phyloP scores from a whole-genome alignment of 2,329 filamentous ascomycete species.

The Arachnomyces sp. region DNA sequence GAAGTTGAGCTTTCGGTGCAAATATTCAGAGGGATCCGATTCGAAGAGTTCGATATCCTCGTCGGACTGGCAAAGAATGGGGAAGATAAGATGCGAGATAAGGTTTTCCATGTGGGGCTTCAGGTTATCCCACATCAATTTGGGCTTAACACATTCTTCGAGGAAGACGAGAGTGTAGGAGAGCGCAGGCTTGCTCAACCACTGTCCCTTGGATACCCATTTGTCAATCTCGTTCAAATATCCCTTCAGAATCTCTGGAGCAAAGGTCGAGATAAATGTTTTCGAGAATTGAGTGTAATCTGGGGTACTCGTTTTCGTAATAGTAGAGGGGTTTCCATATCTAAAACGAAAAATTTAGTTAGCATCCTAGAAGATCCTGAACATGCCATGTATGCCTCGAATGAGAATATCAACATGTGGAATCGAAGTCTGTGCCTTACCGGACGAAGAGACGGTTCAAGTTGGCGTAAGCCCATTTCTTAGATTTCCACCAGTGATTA shows the following conservation, averaged over 20 bases:
- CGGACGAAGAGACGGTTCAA: constrained; percentile 90
- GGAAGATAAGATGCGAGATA: constrained; percentile 91
- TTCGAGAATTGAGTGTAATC: constrained; percentile 79
- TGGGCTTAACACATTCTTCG: constrained; percentile 95
- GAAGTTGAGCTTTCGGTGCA: constrained; percentile 94
- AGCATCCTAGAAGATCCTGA: neutral
- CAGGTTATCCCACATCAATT: constrained; percentile 91
- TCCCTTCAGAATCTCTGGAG: constrained; percentile 90
- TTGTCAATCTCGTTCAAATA: constrained; percentile 94
- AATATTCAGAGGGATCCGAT: constrained; percentile 89
- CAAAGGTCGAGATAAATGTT: constrained; percentile 82
- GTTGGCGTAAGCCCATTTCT: constrained; percentile 99
- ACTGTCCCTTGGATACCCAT: constrained; percentile 89
- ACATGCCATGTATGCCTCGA: too few relatives aligned
- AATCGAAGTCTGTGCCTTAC: constrained; percentile 40
- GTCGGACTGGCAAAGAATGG: constrained; percentile 81
- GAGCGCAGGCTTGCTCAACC: constrained; percentile 89
- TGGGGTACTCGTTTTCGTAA: constrained; percentile 66
- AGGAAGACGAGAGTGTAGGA: constrained; percentile 92
- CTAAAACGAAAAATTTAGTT: constrained; percentile 37
- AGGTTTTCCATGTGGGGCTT: constrained; percentile 90
- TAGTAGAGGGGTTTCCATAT: constrained; percentile 77
- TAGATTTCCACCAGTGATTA: constrained; percentile 99
- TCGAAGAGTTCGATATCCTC: constrained; percentile 93
- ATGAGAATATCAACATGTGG: constrained; percentile 5